Evolutionary conservation across 2,329 filamentous ascomycete genomes (phyloP), one percentile per base, ranked within the genome.

Genomic region (Trichophyton equinum): DNA sequence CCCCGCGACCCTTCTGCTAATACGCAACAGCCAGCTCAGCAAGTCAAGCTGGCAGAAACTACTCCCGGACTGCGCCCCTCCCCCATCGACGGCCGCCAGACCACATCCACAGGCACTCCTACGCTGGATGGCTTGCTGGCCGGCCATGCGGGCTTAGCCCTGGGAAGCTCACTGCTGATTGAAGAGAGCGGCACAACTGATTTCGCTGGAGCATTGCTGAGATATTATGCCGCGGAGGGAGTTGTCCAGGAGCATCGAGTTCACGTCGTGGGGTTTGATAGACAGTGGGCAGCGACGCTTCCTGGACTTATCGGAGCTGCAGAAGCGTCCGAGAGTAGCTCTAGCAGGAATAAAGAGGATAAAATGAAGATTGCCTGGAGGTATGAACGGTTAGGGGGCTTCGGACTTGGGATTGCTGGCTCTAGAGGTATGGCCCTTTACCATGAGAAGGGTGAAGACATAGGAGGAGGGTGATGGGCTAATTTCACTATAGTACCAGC

Each of bases 301-400:
- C 94, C 94, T 2, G 92, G 88, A 0, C 72, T 95, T 38, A 80
- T 81, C 55, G 74, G 79, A 64, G 74, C 78, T 58, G 72, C 78
- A 38, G 75, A 79, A 66, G 67, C 70, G 51, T 71, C 79, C 36
- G 76, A 78, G 38, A 73, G 76, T 49, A 76, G 74, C 61, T 68
- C 70, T 8, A 71, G 69, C 47, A 69, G 68, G 68, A 68, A 72
- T 72, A 75, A 72, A 65, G 79, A 80, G 13, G 88, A 92, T 64
- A 91, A 86, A 74, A 97, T 99, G 94, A 97, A 96, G 77, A 99
- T 99, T 77, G 94, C 94, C 2, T 99, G 94, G 94, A 82, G 94
- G 72, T 99, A 99, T 75, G 91, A 97, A 74, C 82, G 85, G 38
- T 74, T 97, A 59, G 87, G 88, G 15, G 86, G 87, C 65, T 85